A percentile compares a stretch with the other conserved stretches of the same genome.
Conservation (phyloP, 163 green algal species). For the Trebouxiophyceae sp. region DNA sequence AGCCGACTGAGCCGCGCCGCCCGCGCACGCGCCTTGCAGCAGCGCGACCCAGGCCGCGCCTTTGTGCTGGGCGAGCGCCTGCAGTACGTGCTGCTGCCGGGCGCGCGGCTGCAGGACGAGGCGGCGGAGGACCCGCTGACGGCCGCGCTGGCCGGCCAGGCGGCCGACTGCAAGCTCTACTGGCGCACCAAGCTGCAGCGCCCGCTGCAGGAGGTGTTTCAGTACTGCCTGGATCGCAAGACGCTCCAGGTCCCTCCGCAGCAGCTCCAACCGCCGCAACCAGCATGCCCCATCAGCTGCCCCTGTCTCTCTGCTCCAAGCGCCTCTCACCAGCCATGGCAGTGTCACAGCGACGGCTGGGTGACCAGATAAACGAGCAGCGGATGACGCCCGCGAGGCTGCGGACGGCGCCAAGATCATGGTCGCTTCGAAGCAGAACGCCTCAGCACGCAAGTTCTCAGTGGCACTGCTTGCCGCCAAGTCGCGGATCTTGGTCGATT, state of each 20-base stretch:
- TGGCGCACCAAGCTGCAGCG: conserved; percentile 59
- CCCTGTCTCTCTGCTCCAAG: background rate
- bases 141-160: conserved; percentile 26
- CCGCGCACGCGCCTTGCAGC: too few relatives aligned
- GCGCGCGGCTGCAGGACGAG: conserved; percentile 48
- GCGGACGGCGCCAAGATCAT: background rate
- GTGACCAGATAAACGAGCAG: background rate
- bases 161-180: conserved; percentile 60
- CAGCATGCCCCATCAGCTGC: background rate
- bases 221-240: conserved; percentile 20
- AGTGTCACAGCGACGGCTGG: background rate
- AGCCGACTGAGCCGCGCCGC: too few relatives aligned
- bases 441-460: background rate
- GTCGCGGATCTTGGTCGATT: too few relatives aligned
- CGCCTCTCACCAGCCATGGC: background rate
- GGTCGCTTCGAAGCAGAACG: too few relatives aligned
- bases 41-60: conserved; percentile 53
- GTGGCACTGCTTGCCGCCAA: conserved; percentile 1
- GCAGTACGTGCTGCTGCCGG: conserved; percentile 69
- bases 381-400: background rate
- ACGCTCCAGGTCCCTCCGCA: conserved; percentile 31
- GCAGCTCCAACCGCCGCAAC: too few relatives aligned
- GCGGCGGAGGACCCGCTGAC: conserved; percentile 60
- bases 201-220: conserved; percentile 36
- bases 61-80: conserved; percentile 81